phyloP scores from a whole-genome alignment of 164 flowering plant species.

The Nelumbo lutea region DNA sequence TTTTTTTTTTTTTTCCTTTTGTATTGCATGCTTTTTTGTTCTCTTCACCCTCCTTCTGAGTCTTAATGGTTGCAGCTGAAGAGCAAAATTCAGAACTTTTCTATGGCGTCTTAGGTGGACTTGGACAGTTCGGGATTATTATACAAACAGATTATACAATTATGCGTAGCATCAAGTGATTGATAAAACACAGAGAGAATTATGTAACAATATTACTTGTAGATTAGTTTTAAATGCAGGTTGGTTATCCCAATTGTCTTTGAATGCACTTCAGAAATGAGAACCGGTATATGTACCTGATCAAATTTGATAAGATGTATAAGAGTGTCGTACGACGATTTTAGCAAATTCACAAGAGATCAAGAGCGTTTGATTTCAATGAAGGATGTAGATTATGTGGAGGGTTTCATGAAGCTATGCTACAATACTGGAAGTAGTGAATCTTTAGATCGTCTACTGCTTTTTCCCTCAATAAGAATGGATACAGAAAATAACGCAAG shows the following conservation, averaged over 20 bases:
- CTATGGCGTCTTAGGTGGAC: constrained; percentile 16
- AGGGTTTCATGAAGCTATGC: constrained; percentile 8
- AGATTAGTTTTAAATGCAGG: neutral
- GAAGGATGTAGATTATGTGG: constrained; percentile 13
- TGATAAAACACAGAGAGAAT: neutral
- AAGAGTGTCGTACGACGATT: constrained; percentile 9
- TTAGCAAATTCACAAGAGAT: constrained; percentile 8
- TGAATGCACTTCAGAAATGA: too few species aligned
- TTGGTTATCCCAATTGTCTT: too few species aligned
- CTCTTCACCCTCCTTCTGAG: neutral
- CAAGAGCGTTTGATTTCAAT: constrained; percentile 14
- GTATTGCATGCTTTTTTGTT: too few species aligned
- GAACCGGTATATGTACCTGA: too few species aligned
- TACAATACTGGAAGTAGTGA: too few species aligned
- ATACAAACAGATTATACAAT: constrained; percentile 12
- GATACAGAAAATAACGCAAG: neutral
- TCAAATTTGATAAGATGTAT: too few species aligned
- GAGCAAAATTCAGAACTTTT: constrained; percentile 10
- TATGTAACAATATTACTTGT: neutral
- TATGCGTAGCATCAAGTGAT: constrained; percentile 4
- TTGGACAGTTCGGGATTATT: constrained; percentile 20
- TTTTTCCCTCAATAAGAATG: neutral
- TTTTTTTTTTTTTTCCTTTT: neutral
- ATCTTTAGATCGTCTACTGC: neutral
- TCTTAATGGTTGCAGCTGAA: constrained; percentile 5